A percentile compares a stretch with the other conserved stretches of the same genome.
These are phyloP conservation scores for Porpolomopsis calyptriformis DNA, from an alignment of 768 basidiomycete genomes.

Conservation along the genomic window DNA sequence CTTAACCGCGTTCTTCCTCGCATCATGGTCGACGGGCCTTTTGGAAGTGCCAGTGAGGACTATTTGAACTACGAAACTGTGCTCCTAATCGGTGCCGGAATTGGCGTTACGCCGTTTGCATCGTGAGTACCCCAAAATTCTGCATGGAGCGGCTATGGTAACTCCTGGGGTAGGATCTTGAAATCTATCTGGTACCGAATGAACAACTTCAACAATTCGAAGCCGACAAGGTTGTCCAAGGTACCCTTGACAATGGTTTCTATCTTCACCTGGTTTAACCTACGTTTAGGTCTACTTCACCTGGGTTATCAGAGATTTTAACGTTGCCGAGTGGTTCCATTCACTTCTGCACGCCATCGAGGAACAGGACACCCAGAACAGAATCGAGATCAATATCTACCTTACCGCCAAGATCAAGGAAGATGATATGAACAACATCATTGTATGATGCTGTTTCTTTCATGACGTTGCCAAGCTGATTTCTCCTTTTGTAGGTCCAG, in stretches of 20 bases:
- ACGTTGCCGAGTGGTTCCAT: constrained; percentile 88
- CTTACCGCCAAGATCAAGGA: constrained; percentile 86
- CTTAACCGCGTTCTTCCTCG: constrained; percentile 72
- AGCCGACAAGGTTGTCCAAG: constrained; percentile 78
- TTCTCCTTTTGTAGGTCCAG: constrained; percentile 40
- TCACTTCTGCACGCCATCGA: constrained; percentile 87
- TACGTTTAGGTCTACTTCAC: constrained; percentile 66
- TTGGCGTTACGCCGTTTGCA: constrained; percentile 94
- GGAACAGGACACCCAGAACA: constrained; percentile 75
- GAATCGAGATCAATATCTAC: constrained; percentile 91
- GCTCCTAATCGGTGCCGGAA: constrained; percentile 86
- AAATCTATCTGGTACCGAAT: constrained; percentile 95
- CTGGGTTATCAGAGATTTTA: constrained; percentile 93
- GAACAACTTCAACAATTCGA: constrained; percentile 71
- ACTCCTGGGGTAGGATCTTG: constrained; percentile 44
- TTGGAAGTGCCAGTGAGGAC: constrained; percentile 87
- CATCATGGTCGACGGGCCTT: constrained; percentile 94
- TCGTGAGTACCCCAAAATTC: constrained; percentile 47
- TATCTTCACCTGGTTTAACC: neutral
- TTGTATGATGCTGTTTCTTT: constrained; percentile 35
- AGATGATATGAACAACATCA: constrained; percentile 89
- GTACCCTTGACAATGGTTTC: constrained; percentile 22
- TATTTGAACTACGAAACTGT: constrained; percentile 85
- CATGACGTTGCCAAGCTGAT: neutral
- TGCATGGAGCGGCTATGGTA: constrained; percentile 8